These are phyloP conservation scores for Kalmanozyma brasiliensis DNA, from an alignment of 1,284 basidiomycete genomes.

Conservation along the genomic window DNA sequence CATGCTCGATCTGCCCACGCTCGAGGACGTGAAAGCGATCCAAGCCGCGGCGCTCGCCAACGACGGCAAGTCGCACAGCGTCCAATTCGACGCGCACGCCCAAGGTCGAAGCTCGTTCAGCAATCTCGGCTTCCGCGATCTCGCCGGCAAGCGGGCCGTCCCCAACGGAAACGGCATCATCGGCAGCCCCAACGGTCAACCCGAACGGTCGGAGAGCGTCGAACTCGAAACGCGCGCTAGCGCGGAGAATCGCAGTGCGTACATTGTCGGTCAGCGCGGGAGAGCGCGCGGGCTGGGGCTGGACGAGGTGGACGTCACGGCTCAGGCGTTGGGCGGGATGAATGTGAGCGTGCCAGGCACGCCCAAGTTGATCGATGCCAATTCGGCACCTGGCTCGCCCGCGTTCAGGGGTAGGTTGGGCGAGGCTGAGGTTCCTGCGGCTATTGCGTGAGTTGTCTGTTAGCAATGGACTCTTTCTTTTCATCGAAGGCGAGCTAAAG, in stretches of 20 bases:
- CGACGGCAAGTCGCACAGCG: constrained; percentile 45
- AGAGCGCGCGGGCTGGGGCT: constrained; percentile 34
- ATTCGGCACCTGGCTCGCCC: constrained; percentile 26
- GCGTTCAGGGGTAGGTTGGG: constrained; percentile 13
- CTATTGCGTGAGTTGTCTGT: constrained; percentile 15
- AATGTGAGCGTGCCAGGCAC: neutral
- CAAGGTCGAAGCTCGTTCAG: constrained; percentile 25
- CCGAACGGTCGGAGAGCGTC: constrained; percentile 24
- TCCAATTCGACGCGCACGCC: constrained; percentile 36
- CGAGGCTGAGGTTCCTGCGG: constrained; percentile 32
- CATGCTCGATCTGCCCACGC: constrained; percentile 62
- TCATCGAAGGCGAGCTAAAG: too few species aligned
- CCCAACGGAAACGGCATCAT: constrained; percentile 15
- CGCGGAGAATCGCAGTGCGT: constrained; percentile 23
- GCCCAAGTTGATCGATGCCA: constrained; percentile 34
- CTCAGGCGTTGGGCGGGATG: constrained; percentile 19
- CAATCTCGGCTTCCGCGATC: constrained; percentile 40
- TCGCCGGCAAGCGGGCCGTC: constrained; percentile 31
- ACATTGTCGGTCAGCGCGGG: constrained; percentile 40
- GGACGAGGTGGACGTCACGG: constrained; percentile 18
- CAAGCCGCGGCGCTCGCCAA: constrained; percentile 57
- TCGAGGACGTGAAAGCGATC: constrained; percentile 64
- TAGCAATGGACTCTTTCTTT: neutral
- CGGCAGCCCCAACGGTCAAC: constrained; percentile 8
- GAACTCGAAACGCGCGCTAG: constrained; percentile 38